Percentiles rank a stretch among this genome's conserved stretches.
Evolutionary conservation across 179 eudicot species (phyloP).

Genomic region (Vitellaria paradoxa): DNA sequence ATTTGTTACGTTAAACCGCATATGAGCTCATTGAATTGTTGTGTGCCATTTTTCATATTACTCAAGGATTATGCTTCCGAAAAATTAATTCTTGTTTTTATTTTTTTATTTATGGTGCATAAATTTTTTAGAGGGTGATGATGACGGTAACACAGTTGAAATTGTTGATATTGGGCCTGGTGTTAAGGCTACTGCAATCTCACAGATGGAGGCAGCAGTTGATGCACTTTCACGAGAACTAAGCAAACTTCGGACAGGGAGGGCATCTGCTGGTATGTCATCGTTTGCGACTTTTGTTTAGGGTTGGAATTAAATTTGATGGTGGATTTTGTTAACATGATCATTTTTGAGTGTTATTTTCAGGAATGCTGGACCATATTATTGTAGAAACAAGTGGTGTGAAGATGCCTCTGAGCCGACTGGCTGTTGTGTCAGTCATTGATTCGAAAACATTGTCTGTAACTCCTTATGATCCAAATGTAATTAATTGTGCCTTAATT

Average conservation of each 20-base stretch:
- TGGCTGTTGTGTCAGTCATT: slow-evolving; percentile 83
- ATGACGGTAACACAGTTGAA: slow-evolving; percentile 35
- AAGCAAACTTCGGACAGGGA: slow-evolving; percentile 79
- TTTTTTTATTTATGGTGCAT: background rate
- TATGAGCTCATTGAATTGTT: background rate
- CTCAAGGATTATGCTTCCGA: background rate
- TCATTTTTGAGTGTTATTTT: slow-evolving; percentile 14
- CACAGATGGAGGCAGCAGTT: slow-evolving; percentile 83
- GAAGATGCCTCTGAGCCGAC: slow-evolving; percentile 64
- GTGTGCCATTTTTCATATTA: too few species aligned
- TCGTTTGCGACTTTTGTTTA: background rate
- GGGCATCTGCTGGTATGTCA: slow-evolving; percentile 69
- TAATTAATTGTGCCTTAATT: slow-evolving; percentile 30
- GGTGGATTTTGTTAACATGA: slow-evolving; percentile 1
- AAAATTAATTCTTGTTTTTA: background rate
- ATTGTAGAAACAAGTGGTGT: slow-evolving; percentile 78
- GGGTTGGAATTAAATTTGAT: background rate
- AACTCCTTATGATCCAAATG: slow-evolving; percentile 81
- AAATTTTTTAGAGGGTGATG: slow-evolving; percentile 40
- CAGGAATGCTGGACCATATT: slow-evolving; percentile 97
- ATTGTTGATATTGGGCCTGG: slow-evolving; percentile 53
- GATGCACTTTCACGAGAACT: slow-evolving; percentile 86
- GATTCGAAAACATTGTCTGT: slow-evolving; percentile 79
- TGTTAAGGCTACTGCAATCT: slow-evolving; percentile 56
- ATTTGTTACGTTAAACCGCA: background rate